phyloP scores from a whole-genome alignment of 169 alveolate genomes.

The Eimeria necatrix region DNA sequence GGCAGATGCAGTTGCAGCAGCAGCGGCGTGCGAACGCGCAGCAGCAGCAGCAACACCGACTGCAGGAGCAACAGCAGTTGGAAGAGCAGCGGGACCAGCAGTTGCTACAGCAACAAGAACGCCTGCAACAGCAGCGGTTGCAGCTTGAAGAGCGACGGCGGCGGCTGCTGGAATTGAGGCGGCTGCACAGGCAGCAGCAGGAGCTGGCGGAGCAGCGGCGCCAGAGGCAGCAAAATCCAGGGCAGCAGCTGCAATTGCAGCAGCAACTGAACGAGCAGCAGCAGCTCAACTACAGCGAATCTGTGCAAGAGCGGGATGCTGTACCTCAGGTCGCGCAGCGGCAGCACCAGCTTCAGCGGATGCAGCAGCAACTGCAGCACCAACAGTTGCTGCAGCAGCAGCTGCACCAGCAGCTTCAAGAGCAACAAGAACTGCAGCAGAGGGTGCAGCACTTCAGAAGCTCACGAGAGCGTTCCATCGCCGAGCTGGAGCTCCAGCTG shows the following conservation, averaged over 20 bases:
- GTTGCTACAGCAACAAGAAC: background rate
- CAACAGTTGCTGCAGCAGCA: constrained; percentile 23
- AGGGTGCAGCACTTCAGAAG: background rate
- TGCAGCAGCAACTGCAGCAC: background rate
- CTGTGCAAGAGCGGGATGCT: no score
- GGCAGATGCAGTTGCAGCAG: background rate
- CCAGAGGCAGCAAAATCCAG: background rate
- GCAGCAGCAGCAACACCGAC: background rate
- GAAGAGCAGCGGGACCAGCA: background rate
- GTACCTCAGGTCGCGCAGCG: background rate
- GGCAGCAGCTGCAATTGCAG: background rate
- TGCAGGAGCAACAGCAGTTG: background rate
- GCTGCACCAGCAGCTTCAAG: constrained; percentile 8
- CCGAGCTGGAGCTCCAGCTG: constrained; percentile 7
- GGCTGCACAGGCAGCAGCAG: background rate
- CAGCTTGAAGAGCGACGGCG: background rate
- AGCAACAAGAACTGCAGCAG: constrained; percentile 7
- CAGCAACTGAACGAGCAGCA: constrained; percentile 13
- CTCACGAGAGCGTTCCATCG: background rate
- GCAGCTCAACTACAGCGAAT: background rate
- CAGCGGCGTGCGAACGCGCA: background rate
- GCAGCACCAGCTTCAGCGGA: background rate
- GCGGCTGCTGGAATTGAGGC: background rate
- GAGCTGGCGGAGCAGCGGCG: background rate
- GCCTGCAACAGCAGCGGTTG: background rate